Base-by-base conservation (phyloP, 1,139 yeast genomes). In the Kodamaea anthophila region DNA sequence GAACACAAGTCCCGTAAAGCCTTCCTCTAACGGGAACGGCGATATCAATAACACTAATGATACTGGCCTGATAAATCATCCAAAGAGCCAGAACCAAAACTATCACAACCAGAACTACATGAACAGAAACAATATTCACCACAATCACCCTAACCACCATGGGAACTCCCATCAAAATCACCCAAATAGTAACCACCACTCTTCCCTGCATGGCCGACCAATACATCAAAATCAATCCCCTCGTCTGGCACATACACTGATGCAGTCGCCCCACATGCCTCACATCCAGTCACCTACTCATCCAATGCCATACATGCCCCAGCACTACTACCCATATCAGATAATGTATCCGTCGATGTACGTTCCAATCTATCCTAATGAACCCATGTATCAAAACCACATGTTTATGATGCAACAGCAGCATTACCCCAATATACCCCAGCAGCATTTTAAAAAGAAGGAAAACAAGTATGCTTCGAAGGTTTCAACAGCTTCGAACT, bases 261-360 rank as follows among this genome's bases (percentile, higher is more conserved):
- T 33, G 50, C 43, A 23, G 44, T 41, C 29, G 46, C 41, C 32
- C 40, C 40, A 23, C 40, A 15, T 32, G 43, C 31, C 32, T 18
- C 41, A 39, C 5, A 33, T 34, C 13, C 36, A 36, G 18, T 35
- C 37, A 15, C 41, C 34, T 27, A 44, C 41, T 15, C 53, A 49
- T 13, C 27, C 27, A 6, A 24, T 24, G 23, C 57, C 50, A 27
- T 54, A 51, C 21, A 38, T 32, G 28, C 33, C 32, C 40, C 40
- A 42, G 40, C 29, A 19, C 41, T 38, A 28, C 27, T 38, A 40
- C 28, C 31, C 35, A 13, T 33, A 40, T 26, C 46, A 42, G 24
- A 37, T 42, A 43, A 39, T 38, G 23, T 41, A 41, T 20, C 44
- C 43, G 8, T 43, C 42, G 15, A 38, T 40, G 35, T 42, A 40